A percentile compares a stretch with the other conserved stretches of the same genome.
Evolutionary conservation across 495 filamentous ascomycete species (phyloP).

Genomic region (Aspergillus nanangensis): DNA sequence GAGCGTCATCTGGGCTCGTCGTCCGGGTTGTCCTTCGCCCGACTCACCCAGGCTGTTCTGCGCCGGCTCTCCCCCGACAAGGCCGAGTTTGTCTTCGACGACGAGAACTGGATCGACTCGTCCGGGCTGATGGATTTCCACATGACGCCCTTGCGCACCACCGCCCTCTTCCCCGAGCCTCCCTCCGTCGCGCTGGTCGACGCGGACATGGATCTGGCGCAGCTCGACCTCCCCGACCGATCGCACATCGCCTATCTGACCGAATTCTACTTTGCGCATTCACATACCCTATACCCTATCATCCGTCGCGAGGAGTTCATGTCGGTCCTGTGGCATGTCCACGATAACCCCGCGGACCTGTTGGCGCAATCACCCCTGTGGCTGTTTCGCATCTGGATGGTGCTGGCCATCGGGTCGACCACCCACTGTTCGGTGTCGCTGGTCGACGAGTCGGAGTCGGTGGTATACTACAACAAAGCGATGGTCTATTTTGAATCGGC

Average conservation of each 20-base stretch:
- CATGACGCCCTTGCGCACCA: not conserved
- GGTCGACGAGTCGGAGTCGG: slow-evolving; percentile 33
- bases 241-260: slow-evolving; percentile 25
- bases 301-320: slow-evolving; percentile 25
- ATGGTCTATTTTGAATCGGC: slow-evolving; percentile 33
- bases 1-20: slow-evolving; percentile 36
- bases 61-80: slow-evolving; percentile 42
- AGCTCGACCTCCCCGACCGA: slow-evolving; percentile 15
- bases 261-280: slow-evolving; percentile 39
- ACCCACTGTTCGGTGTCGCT: slow-evolving; percentile 32
- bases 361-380: slow-evolving; percentile 23
- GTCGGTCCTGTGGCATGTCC: slow-evolving; percentile 21
- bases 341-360: slow-evolving; percentile 21
- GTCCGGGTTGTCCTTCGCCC: slow-evolving; percentile 32
- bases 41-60: slow-evolving; percentile 36
- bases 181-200: slow-evolving; percentile 1
- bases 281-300: slow-evolving; percentile 36
- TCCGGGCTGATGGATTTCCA: not conserved
- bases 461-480: slow-evolving; percentile 32
- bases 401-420: slow-evolving; percentile 36
- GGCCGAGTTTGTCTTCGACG: slow-evolving; percentile 35
- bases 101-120: slow-evolving; percentile 10
- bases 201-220: not conserved
- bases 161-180: slow-evolving; percentile 1
- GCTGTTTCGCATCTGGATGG: slow-evolving; percentile 37